Base-by-base conservation (phyloP, 139 green algal species). In the Choricystis sp. region DNA sequence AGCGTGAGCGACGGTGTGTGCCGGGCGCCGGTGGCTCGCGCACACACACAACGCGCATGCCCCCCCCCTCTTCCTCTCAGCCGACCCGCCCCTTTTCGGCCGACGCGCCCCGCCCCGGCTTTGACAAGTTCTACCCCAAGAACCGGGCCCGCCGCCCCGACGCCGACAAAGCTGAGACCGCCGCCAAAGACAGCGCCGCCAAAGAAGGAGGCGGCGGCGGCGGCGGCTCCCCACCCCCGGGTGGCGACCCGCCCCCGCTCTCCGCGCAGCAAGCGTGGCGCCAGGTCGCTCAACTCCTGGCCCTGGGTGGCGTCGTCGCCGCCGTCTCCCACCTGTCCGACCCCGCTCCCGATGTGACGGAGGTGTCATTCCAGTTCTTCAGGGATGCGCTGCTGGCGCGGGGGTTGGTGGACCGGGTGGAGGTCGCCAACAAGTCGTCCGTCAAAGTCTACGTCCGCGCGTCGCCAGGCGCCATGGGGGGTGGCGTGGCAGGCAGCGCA, bases 311-410 rank as follows among this genome's bases (percentile, higher is more conserved):
- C 23, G 60, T 75, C 20, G 60, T 68, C 28, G 29, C 58, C 25
- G n/a, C 68, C 48, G 69, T 67, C 25, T 60, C 59, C 26, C 65
- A 58, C n/a, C 58, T 81, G 52, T 14, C 70, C 22, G 25, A 62
- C 49, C 48, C 29, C 66, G 23, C 64, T 68, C 20, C 57, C 72
- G 61, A 74, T 19, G 77, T 61, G 14, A 77, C 88, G 63, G 89
- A 97, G 74, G 90, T 96, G 61, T 86, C 72, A 57, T 97, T 95
- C 74, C 87, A 83, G 57, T 70, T 88, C 72, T 97, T 97, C 77
- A 82, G 87, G 59, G 86, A 74, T 29, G 77, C 89, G 52, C 70
- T 98, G 70, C 78, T 98, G 62, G 78, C 82, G 23, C 69, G 72
- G 31, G 86, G 83, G 1, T 31, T 83, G 25, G 91, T 98, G 23